Base-by-base conservation (phyloP, 148 eudicot genomes). In the Camellia sinensis region DNA sequence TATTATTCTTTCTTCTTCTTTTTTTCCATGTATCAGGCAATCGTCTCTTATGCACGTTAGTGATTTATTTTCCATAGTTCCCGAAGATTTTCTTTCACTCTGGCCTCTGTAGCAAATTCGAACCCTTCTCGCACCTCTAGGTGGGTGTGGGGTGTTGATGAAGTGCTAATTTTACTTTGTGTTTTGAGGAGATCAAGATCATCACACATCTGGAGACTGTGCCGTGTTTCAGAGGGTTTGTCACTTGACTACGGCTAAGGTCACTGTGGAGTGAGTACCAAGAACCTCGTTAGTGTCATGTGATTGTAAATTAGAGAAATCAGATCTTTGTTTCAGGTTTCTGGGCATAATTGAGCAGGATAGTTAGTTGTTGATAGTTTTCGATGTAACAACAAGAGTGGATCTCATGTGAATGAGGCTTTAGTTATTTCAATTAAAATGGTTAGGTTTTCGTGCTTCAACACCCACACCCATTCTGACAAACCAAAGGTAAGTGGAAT, bases 201-300 rank as follows among this genome's bases (percentile, higher is more conserved):
- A 74, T 96, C 99, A 46, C 90, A 90, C 80, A 87, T 93, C 63
- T 91, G 99, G 99, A 92, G 99, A 82, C 73, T 92, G 85, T 92
- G 95, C 83, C 98, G 98, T 80, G 88, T 87, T 81, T 93, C 92
- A 22, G 89, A 62, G 83, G 95, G 99, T 68, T 84, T 93, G 73
- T 91, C 94, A 11, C 82, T 96, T 80, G 99, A 96, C 79, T 93
- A 96, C 83, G 99, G 98, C 99, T 96, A 93, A 95, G 68, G 63
- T 83, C 67, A 40, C 81, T 80, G 29, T 78, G 52, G 17, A 61
- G 69, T 54, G 60, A 74, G 21, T 76, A 48, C 72, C 73, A 53
- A 61, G 84, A 82, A 14, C 9, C 13, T 72, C 44, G 29, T 40
- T 29, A 40, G 80, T 79, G 80, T 81, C 65, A 62, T 75, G 78